Evolutionary conservation across 2,329 filamentous ascomycete species (phyloP).

Genomic region (Venturia oleaginea): DNA sequence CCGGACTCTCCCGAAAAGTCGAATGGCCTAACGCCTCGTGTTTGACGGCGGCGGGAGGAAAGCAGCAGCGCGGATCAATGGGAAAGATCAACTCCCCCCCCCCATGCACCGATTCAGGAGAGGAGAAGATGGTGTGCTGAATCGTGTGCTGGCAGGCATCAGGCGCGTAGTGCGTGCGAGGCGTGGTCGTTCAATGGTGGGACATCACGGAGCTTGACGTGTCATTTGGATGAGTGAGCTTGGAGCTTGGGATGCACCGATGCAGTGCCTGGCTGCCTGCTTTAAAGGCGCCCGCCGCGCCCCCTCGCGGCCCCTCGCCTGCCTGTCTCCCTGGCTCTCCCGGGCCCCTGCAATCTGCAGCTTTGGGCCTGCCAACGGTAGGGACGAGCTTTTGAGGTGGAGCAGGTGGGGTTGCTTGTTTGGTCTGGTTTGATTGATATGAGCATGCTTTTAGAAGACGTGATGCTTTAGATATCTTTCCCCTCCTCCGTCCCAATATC

Average conservation of each 20-base stretch:
- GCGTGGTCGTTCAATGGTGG: background rate
- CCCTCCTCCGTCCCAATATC: background rate
- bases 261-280: background rate
- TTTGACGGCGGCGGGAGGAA: background rate
- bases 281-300: background rate
- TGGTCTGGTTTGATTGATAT: too few species aligned
- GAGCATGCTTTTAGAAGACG: background rate
- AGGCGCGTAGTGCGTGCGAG: background rate
- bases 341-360: constrained; percentile 1
- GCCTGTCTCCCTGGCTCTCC: background rate
- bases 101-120: background rate
- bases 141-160: constrained; percentile 5
- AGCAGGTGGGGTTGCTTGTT: too few species aligned
- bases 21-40: background rate
- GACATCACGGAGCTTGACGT: background rate
- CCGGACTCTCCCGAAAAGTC: background rate
- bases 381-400: background rate
- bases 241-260: background rate
- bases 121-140: background rate
- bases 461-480: background rate
- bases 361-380: background rate
- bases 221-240: background rate
- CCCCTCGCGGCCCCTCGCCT: background rate
- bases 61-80: background rate
- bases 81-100: background rate